phyloP scores from a whole-genome alignment of 805 yeast species.

The Aciculoconidium aculeatum region DNA sequence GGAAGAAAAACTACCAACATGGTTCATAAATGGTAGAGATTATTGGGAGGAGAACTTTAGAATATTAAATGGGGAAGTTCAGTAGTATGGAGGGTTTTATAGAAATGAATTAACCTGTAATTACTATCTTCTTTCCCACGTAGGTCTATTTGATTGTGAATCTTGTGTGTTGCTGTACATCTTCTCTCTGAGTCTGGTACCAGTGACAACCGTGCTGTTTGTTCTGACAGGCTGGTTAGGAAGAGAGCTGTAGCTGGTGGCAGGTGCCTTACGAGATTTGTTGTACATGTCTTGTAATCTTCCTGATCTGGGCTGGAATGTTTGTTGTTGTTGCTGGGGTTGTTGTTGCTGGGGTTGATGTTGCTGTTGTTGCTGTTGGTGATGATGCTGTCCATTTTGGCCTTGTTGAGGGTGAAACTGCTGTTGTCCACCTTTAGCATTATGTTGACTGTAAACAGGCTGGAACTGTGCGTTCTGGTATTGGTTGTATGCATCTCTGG shows the following conservation, averaged over 20 bases:
- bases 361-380: slow-evolving; percentile 8
- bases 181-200: slow-evolving; percentile 22
- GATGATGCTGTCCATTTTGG: slow-evolving; percentile 7
- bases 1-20: slow-evolving; percentile 59
- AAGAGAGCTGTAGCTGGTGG: slow-evolving; percentile 22
- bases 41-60: slow-evolving; percentile 53
- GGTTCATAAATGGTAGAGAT: slow-evolving; percentile 66
- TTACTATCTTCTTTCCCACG: slow-evolving; percentile 19
- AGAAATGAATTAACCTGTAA: not conserved
- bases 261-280: slow-evolving; percentile 33
- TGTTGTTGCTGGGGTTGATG: slow-evolving; percentile 7
- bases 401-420: no score
- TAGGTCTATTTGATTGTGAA: slow-evolving; percentile 14
- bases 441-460: slow-evolving; percentile 10
- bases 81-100: no score
- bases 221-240: slow-evolving; percentile 16
- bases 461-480: slow-evolving; percentile 10
- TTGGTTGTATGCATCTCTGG: slow-evolving; percentile 5
- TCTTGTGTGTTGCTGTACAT: slow-evolving; percentile 18
- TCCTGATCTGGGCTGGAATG: slow-evolving; percentile 5
- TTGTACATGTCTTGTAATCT: slow-evolving; percentile 36
- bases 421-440: slow-evolving; percentile 6
- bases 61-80: slow-evolving; percentile 5
- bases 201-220: slow-evolving; percentile 20
- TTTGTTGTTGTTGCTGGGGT: slow-evolving; percentile 11